Evolutionary conservation across 2,329 filamentous ascomycete species (phyloP).

Genomic region (Neopestalotiopsis clavispora): DNA sequence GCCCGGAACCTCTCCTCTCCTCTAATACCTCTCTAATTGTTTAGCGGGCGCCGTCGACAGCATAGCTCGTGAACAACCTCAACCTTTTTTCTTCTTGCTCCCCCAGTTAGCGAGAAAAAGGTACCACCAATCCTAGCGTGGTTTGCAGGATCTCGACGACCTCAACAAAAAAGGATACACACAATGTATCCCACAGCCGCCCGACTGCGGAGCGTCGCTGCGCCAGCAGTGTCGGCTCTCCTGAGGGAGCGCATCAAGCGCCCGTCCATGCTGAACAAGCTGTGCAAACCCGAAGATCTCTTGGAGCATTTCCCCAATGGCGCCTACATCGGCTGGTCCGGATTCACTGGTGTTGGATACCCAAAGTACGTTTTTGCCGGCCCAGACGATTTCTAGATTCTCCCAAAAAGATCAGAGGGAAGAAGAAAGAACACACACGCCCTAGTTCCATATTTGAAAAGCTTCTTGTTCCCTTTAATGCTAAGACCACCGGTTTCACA

Average conservation of each 20-base stretch:
- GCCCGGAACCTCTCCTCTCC: background rate
- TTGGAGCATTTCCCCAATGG: conserved; percentile 82
- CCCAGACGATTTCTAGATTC: background rate
- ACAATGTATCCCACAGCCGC: conserved; percentile 1
- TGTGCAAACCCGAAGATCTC: conserved; percentile 79
- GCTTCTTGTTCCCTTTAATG: background rate
- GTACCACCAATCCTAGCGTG: too few relatives aligned
- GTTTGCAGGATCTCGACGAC: too few relatives aligned
- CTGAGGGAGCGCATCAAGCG: conserved; percentile 77
- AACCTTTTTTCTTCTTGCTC: background rate
- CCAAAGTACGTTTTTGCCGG: conserved; percentile 67
- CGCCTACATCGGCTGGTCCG: conserved; percentile 88
- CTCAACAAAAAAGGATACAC: too few relatives aligned
- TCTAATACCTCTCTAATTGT: background rate
- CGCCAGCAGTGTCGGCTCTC: conserved; percentile 68
- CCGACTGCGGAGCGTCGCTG: conserved; percentile 45
- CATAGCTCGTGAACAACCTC: background rate
- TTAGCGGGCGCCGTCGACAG: background rate
- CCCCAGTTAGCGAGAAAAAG: conserved; percentile 1
- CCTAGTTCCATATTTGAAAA: too few relatives aligned
- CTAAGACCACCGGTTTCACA: conserved; percentile 38
- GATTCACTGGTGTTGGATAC: conserved; percentile 89
- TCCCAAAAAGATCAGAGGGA: background rate
- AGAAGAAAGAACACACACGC: background rate
- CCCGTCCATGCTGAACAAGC: conserved; percentile 79